Base-by-base conservation (phyloP, 257 asterid species). In the Solanum ossicruentum region DNA sequence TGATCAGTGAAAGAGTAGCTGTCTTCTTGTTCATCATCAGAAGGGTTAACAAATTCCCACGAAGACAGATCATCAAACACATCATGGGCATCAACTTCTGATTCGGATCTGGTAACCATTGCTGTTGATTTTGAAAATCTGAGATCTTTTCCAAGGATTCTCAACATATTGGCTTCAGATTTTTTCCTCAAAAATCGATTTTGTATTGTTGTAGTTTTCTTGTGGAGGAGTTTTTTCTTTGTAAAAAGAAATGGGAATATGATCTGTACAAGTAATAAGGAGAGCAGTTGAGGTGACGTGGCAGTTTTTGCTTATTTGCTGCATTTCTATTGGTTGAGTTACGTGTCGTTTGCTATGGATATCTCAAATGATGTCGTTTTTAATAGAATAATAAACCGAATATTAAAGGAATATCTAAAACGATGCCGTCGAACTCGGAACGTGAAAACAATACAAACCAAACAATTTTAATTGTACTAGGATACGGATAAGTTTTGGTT, bases 11-110 rank as follows among this genome's bases (percentile, higher is more conserved):
- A 88, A 80, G 91, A 92, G 90, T 54, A 92, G 56, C 84, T 84
- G 18, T 89, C 93, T 12, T 57, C 86, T 8, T 80, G 79, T 7
- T 91, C 96, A 47, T 91, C 95, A 71, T 95, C 98, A 54, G 95
- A 91, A 12, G 90, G 91, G 90, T 87, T 83, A 91, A 95, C 90
- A 88, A 95, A 58, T 89, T 93, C 99, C 99, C 99, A 95, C 3
- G 92, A 54, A 60, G 97, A 85, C 83, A 95, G 84, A 12, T 87
- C 92, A 39, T 90, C 94, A 12, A 86, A 89, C 32, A 84, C 79
- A 83, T 23, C 91, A 89, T 57, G 87, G n/a, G 86, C 91, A 60
- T 80, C 83, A 39, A 72, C 17, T 32, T 21, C 69, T 49, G 87
- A 15, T 72, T 0, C 60, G 21, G 93, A 90, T 90, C 92, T 86